Percentiles rank a stretch among this genome's conserved stretches.
Conservation (phyloP, 768 basidiomycete species). For the Macrolepiota fuliginosa region DNA sequence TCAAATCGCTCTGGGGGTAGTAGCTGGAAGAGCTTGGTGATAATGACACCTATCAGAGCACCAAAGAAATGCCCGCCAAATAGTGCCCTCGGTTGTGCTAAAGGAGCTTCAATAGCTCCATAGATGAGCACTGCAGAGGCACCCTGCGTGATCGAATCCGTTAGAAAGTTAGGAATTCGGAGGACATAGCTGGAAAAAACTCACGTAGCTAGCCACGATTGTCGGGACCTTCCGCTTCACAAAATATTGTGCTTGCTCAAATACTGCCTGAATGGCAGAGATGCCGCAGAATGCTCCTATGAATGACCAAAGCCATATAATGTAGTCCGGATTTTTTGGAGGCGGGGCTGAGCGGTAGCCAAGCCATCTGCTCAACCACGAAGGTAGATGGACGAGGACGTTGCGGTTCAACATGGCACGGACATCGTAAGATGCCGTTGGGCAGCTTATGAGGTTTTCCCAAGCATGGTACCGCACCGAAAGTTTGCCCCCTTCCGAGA, state of each 20-base stretch:
- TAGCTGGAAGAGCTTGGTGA: constrained; percentile 49
- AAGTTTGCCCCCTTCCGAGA: not conserved
- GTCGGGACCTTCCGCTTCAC: constrained; percentile 40
- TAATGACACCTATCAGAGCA: constrained; percentile 44
- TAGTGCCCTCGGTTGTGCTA: constrained; percentile 51
- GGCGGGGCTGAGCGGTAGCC: constrained; percentile 38
- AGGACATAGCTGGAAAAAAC: constrained; percentile 16
- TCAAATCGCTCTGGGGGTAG: constrained; percentile 41
- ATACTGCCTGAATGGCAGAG: constrained; percentile 47
- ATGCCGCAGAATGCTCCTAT: constrained; percentile 50
- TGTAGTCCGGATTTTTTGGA: constrained; percentile 28
- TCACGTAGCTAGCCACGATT: constrained; percentile 47
- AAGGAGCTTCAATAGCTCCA: constrained; percentile 48
- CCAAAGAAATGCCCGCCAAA: constrained; percentile 52
- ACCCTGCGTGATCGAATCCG: constrained; percentile 33
- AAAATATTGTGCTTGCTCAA: constrained; percentile 48
- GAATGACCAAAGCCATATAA: constrained; percentile 52
- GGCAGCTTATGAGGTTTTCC: not conserved
- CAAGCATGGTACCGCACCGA: not conserved
- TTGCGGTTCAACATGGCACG: constrained; percentile 3
- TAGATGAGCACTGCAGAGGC: constrained; percentile 56
- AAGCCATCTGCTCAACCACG: constrained; percentile 39
- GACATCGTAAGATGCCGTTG: not conserved
- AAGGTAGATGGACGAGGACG: constrained; percentile 33
- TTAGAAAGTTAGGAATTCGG: not conserved